Conservation (phyloP, 805 yeast genomes). For the Candida broadrunensis region DNA sequence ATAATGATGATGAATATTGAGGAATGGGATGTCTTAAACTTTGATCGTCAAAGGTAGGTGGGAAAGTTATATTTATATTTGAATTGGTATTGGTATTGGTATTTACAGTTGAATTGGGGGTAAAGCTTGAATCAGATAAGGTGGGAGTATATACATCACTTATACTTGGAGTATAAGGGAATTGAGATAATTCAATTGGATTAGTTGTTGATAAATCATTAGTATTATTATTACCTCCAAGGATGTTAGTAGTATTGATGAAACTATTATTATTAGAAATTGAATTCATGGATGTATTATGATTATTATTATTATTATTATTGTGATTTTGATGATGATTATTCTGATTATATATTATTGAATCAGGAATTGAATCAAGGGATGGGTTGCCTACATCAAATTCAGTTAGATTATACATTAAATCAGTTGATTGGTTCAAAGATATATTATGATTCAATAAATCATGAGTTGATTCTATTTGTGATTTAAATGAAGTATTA, state of each 20-base stretch:
- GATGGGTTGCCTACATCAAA: slow-evolving; percentile 23
- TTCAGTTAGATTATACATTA: slow-evolving; percentile 20
- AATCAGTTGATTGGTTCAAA: slow-evolving; percentile 10
- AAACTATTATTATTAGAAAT: not conserved
- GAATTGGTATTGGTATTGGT: slow-evolving; percentile 7
- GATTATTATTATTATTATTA: not conserved
- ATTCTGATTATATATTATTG: not conserved
- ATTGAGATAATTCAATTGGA: not conserved
- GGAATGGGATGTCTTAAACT: not conserved
- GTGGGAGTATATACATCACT: slow-evolving; percentile 18
- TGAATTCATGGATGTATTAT: not conserved
- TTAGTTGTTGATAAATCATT: not conserved
- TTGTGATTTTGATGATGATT: no score
- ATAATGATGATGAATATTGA: not conserved
- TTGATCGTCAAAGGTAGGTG: not conserved
- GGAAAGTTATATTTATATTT: slow-evolving; percentile 3
- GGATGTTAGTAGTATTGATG: not conserved
- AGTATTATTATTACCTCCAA: not conserved
- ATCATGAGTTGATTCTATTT: slow-evolving; percentile 13
- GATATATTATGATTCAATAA: slow-evolving; percentile 6
- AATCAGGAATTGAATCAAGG: slow-evolving; percentile 26
- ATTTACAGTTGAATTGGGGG: slow-evolving; percentile 12
- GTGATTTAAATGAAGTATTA: not conserved
- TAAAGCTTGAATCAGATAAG: slow-evolving; percentile 15
- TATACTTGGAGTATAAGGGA: slow-evolving; percentile 12